Evolutionary conservation across 208 protist species (phyloP), one percentile per base, ranked within the genome.

Genomic region (Balamuthia mandrillaris): DNA sequence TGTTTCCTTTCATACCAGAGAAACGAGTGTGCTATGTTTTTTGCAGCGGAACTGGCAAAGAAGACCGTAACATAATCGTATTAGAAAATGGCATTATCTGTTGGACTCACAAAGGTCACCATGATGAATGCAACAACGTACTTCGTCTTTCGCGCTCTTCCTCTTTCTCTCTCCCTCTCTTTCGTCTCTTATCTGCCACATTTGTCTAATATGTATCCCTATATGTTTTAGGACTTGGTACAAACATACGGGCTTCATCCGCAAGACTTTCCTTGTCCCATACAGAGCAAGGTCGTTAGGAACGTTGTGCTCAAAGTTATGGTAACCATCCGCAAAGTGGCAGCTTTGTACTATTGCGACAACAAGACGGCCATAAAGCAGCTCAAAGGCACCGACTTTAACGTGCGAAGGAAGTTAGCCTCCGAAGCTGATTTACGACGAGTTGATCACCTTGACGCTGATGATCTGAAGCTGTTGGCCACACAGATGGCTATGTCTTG

Each of bases 101-200:
- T 12, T 78, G 68, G 68, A 27, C 68, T 68, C 29, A 12, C 39
- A 78, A 78, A 44, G 68, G 68, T 5, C 68, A 78, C 68, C 45
- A 44, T 44, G 68, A 78, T 27, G 68, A 78, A 31, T 78, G 68
- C 45, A 78, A 78, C 68, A 78, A 78, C 45, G n/a, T n/a, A n/a
- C n/a, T n/a, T n/a, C n/a, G n/a, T n/a, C n/a, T n/a, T n/a, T n/a
- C n/a, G n/a, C n/a, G n/a, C n/a, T n/a, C n/a, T n/a, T n/a, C n/a
- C n/a, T n/a, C n/a, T n/a, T n/a, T n/a, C n/a, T n/a, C n/a, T n/a
- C n/a, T n/a, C n/a, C n/a, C n/a, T n/a, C n/a, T n/a, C n/a, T n/a
- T n/a, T n/a, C n/a, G n/a, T n/a, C n/a, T n/a, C n/a, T n/a, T n/a
- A n/a, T n/a, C n/a, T n/a, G n/a, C n/a, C n/a, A n/a, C n/a, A n/a